Conservation (phyloP, 1,284 basidiomycete species). For the Ceratobasidium theobromae region DNA sequence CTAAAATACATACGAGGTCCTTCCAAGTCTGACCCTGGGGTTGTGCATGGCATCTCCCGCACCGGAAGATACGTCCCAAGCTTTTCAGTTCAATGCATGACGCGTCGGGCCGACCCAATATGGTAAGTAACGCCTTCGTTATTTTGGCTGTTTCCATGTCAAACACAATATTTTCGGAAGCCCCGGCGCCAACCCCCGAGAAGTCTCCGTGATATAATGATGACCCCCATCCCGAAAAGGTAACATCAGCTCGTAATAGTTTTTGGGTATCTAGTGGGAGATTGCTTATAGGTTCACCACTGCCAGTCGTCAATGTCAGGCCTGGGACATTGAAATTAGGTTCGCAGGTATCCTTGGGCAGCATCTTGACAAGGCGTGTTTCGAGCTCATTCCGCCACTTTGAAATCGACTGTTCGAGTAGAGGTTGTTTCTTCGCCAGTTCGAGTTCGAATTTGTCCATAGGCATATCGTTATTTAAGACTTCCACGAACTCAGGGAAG, state of each 20-base stretch:
- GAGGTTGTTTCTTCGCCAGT: not conserved
- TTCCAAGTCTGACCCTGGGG: not conserved
- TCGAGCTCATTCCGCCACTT: conserved; percentile 5
- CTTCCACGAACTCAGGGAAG: not conserved
- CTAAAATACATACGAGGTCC: not conserved
- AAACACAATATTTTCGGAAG: not conserved
- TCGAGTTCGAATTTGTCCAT: not conserved
- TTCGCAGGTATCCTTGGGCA: not conserved
- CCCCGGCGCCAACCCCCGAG: not conserved
- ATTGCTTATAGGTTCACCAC: not conserved
- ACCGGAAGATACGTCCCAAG: not conserved
- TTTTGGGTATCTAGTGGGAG: not conserved
- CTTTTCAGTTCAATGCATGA: conserved; percentile 8
- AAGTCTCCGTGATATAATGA: conserved; percentile 14
- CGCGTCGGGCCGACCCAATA: not conserved
- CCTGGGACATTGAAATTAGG: not conserved
- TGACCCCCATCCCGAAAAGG: not conserved
- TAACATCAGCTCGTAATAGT: conserved; percentile 14
- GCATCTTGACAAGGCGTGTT: not conserved
- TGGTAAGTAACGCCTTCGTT: not conserved
- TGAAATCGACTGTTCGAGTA: not conserved
- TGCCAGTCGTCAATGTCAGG: not conserved
- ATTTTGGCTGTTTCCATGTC: not conserved
- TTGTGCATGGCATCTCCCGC: not conserved
- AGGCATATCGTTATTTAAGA: not conserved